These are phyloP conservation scores for Tulasnella sp. DNA, from an alignment of 768 basidiomycete species.

Conservation along the genomic window DNA sequence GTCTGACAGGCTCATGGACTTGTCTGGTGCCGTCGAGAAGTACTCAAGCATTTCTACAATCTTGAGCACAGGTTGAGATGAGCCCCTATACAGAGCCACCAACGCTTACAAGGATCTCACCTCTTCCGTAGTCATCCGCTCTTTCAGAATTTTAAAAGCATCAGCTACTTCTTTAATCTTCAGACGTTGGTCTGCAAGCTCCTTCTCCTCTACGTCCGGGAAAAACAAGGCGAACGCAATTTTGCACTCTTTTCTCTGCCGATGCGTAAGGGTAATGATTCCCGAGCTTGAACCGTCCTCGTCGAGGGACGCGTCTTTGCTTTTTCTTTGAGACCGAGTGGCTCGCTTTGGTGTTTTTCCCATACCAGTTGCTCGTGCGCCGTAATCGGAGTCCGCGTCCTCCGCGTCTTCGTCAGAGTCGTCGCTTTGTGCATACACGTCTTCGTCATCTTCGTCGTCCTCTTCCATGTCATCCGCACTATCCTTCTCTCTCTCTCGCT, in stretches of 20 bases:
- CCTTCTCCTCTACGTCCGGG: slow-evolving; percentile 34
- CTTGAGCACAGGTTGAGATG: slow-evolving; percentile 27
- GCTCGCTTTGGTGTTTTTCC: neutral
- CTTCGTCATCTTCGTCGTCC: slow-evolving; percentile 21
- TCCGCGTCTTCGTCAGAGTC: neutral
- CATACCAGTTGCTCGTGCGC: neutral
- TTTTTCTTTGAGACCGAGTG: neutral
- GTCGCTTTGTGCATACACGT: neutral
- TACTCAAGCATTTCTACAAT: slow-evolving; percentile 69
- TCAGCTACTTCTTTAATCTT: slow-evolving; percentile 55
- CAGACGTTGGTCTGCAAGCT: slow-evolving; percentile 40
- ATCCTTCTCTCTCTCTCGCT: slow-evolving; percentile 25
- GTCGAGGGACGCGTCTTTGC: slow-evolving; percentile 31
- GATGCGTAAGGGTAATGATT: slow-evolving; percentile 4
- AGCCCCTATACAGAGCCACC: neutral
- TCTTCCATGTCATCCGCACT: slow-evolving; percentile 23
- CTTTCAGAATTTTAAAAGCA: slow-evolving; percentile 50
- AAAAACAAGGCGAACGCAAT: slow-evolving; percentile 66
- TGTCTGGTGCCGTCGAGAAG: slow-evolving; percentile 60
- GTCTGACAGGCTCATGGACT: slow-evolving; percentile 52
- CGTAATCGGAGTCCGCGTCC: neutral
- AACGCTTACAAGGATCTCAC: slow-evolving; percentile 28
- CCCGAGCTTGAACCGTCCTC: neutral
- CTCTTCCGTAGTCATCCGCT: slow-evolving; percentile 64
- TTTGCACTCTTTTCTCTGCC: slow-evolving; percentile 43